Base-by-base conservation (phyloP, 768 basidiomycete species). In the Mrakia blollopis region DNA sequence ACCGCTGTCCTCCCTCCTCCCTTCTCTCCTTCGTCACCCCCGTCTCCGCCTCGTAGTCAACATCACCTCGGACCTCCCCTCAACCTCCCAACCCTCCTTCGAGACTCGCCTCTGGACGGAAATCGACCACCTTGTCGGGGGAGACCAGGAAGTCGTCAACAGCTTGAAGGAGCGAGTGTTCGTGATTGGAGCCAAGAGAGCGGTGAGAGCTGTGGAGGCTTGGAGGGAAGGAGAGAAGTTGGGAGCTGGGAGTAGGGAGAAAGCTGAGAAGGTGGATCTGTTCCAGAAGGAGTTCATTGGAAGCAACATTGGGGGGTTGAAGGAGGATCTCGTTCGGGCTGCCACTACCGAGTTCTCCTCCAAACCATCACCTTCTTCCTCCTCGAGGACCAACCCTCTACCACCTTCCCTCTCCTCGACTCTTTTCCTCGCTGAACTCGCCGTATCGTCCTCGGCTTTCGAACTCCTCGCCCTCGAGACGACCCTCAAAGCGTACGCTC, bases 1-100 rank as follows among this genome's bases (percentile, higher is more conserved):
- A 35, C 39, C 41, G n/a, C 41, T 74, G 47, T 30, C 35, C 4
- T 52, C 73, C 32, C 16, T 74, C 25, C 73, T 74, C 50, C 73
- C 73, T 14, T 61, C 60, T 11, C 62, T 74, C 21, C 61, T 74
- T 35, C 73, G 73, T 21, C 73, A 74, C 23, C 73, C 73, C 5
- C 41, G 44, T 25, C 73, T 74, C 50, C 57, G 57, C 4, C 60
- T 74, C n/a, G 73, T 61, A 28, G 57, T 74, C 63, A 74, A 74
- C 39, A 25, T 39, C 47, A 41, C 37, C 50, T 74, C 73, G 0
- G 72, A 67, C 63, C 62, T 52, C 30, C n/a, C n/a, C n/a, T 16
- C 50, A 39, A 47, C 23, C 10, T 72, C 71, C 13, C 32, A 61
- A 14, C 39, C 47, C 18, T 50, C 62, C 18, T 72, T 54, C 21